Percentiles rank a stretch among this genome's conserved stretches.
Evolutionary conservation across 2,329 filamentous ascomycete genomes (phyloP).

Genomic region (Penicillium sp.): DNA sequence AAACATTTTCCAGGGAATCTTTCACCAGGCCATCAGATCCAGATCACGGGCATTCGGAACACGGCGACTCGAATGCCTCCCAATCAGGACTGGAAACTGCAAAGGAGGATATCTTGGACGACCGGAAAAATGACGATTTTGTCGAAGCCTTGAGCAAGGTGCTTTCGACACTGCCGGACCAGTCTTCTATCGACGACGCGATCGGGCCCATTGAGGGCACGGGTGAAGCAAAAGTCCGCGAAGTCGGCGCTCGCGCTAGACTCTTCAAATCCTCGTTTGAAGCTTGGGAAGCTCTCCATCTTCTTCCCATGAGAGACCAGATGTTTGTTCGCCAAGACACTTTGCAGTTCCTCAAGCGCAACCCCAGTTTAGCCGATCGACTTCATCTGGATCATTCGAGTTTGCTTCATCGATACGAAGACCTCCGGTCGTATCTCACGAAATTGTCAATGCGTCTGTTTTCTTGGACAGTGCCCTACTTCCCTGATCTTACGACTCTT

Average conservation of each 20-base stretch:
- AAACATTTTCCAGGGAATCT: too few species aligned
- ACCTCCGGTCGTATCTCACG: neutral
- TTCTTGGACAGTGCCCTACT: constrained; percentile 5
- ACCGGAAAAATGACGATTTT: neutral
- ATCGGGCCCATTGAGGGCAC: neutral
- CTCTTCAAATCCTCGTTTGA: neutral
- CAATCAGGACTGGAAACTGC: too few species aligned
- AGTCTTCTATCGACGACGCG: neutral
- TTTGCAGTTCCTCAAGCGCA: neutral
- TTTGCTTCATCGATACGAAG: neutral
- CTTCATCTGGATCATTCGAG: neutral
- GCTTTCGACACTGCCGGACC: neutral
- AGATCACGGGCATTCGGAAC: too few species aligned
- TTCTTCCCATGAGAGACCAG: neutral
- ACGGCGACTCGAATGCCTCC: too few species aligned
- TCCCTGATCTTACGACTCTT: neutral
- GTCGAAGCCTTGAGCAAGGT: neutral
- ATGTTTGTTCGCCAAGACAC: neutral
- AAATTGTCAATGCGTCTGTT: neutral
- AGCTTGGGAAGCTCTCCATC: neutral
- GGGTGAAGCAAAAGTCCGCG: neutral
- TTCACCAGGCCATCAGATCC: too few species aligned
- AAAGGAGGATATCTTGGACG: neutral
- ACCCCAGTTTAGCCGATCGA: neutral
- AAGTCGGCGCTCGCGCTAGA: neutral